Evolutionary conservation across 257 asterid genomes (phyloP).

Genomic region (Rauvolfia tetraphylla): DNA sequence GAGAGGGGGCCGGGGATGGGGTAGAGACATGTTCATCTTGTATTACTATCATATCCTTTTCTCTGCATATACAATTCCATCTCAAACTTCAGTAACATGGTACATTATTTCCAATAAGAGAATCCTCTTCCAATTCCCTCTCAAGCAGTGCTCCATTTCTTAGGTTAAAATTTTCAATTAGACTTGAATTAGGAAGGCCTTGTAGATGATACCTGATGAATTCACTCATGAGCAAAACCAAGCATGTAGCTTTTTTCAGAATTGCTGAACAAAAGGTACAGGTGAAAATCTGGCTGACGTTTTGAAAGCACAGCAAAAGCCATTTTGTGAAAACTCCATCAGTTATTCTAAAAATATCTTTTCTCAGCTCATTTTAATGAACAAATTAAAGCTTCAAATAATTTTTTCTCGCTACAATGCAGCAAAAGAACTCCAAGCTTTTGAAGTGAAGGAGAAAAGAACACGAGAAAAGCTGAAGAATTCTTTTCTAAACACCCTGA

Average conservation of each 20-base stretch:
- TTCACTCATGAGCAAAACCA: neutral
- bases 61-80: neutral
- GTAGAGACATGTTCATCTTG: neutral
- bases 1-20: neutral
- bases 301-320: neutral
- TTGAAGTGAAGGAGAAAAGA: neutral
- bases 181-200: neutral
- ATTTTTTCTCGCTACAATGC: neutral
- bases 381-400: neutral
- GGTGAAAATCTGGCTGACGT: neutral
- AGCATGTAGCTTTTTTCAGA: neutral
- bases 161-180: neutral
- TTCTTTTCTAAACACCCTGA: neutral
- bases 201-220: neutral
- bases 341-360: neutral
- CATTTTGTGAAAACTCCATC: neutral
- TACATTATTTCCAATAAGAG: neutral
- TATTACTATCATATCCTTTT: neutral
- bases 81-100: neutral
- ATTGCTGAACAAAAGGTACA: neutral
- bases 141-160: neutral
- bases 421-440: neutral
- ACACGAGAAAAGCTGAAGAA: neutral
- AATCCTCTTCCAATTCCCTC: neutral
- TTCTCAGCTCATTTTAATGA: neutral